A percentile compares a stretch with the other conserved stretches of the same genome.
Evolutionary conservation across 106 monocot species (phyloP).

Genomic region (Dendrobium officinale): DNA sequence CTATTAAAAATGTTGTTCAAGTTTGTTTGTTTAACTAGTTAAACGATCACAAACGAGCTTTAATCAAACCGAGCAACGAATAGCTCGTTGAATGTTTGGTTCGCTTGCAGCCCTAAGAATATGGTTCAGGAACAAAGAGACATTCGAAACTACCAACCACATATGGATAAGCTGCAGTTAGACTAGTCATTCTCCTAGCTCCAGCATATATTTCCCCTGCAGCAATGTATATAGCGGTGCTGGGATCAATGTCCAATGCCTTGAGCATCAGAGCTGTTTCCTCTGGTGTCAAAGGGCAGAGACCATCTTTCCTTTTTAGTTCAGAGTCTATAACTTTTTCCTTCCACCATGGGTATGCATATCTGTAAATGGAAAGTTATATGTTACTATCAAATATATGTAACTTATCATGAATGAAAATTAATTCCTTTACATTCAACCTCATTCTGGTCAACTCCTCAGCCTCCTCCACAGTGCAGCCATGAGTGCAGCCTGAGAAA

Average conservation of each 20-base stretch:
- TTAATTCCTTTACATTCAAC: conserved; percentile 7
- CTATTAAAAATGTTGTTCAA: no score
- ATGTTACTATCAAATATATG: background rate
- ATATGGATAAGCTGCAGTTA: conserved; percentile 63
- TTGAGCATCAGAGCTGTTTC: conserved; percentile 71
- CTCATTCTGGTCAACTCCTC: conserved; percentile 82
- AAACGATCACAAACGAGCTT: no score
- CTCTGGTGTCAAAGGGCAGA: conserved; percentile 95
- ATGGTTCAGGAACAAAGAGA: background rate
- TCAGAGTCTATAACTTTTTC: conserved; percentile 90
- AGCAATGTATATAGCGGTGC: conserved; percentile 70
- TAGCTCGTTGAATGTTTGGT: no score
- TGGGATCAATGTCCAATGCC: conserved; percentile 64
- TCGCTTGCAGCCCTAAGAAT: background rate
- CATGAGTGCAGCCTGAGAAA: conserved; percentile 94
- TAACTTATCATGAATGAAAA: no score
- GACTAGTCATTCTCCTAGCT: conserved; percentile 61
- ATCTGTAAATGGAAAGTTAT: conserved; percentile 24
- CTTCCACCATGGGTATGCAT: conserved; percentile 99
- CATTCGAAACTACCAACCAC: conserved; percentile 36
- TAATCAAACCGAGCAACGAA: no score
- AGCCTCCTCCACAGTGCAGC: conserved; percentile 67
- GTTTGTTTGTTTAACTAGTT: no score
- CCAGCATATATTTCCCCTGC: conserved; percentile 97
- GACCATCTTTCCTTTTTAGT: conserved; percentile 74